These are phyloP conservation scores for Termitomyces sp. DNA, from an alignment of 768 basidiomycete species.

Conservation along the genomic window DNA sequence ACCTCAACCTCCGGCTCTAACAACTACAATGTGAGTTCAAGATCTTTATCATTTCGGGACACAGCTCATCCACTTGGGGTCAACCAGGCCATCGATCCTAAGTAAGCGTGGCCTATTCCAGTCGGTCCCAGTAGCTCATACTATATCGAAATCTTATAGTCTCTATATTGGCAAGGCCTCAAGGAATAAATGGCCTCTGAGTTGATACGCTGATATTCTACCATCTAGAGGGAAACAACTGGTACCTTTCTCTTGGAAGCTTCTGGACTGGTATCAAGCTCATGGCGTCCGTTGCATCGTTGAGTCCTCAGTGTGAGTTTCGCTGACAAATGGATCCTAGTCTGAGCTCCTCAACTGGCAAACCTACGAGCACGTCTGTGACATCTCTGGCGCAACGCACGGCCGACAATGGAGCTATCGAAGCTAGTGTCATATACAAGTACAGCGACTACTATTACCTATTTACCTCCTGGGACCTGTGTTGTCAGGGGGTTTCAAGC, in stretches of 20 bases:
- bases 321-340: constrained; percentile 8
- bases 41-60: neutral
- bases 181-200: neutral
- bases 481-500: constrained; percentile 45
- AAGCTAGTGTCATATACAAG: constrained; percentile 46
- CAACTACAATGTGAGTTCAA: constrained; percentile 34
- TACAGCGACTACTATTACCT: constrained; percentile 46
- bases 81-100: constrained; percentile 6
- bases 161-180: neutral
- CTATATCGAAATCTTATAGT: neutral
- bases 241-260: constrained; percentile 49
- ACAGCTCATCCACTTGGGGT: neutral
- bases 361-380: constrained; percentile 33
- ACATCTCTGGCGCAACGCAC: constrained; percentile 44
- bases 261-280: constrained; percentile 56
- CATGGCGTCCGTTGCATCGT: neutral
- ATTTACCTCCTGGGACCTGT: constrained; percentile 53
- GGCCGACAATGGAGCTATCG: constrained; percentile 40
- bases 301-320: too few relatives aligned
- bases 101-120: neutral
- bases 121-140: neutral
- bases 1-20: constrained; percentile 36
- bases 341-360: constrained; percentile 38
- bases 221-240: constrained; percentile 26
- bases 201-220: neutral